A percentile compares a stretch with the other conserved stretches of the same genome.
phyloP scores from a whole-genome alignment of 2,329 filamentous ascomycete species.

The Botrytis fabae region DNA sequence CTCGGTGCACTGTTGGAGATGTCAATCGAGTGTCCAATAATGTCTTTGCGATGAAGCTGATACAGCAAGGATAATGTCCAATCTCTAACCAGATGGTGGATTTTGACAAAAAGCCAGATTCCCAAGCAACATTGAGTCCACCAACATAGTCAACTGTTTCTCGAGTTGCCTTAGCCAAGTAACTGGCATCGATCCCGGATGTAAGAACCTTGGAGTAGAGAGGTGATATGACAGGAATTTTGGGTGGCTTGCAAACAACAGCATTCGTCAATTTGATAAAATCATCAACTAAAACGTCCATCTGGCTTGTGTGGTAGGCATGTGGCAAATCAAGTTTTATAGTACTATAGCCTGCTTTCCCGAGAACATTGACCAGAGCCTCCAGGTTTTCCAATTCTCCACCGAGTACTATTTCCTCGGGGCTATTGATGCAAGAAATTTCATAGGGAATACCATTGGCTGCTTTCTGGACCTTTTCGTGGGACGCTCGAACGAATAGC shows the following conservation, averaged over 20 bases:
- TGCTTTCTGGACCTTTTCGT: slow-evolving; percentile 68
- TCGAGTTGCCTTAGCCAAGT: slow-evolving; percentile 64
- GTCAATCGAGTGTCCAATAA: not conserved
- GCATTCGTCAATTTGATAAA: slow-evolving; percentile 49
- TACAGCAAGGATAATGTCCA: slow-evolving; percentile 4
- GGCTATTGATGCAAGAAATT: slow-evolving; percentile 8
- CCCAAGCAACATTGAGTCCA: slow-evolving; percentile 56
- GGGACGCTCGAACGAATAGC: slow-evolving; percentile 48
- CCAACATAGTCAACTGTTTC: slow-evolving; percentile 64
- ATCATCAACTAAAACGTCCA: slow-evolving; percentile 47
- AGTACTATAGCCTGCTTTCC: slow-evolving; percentile 53
- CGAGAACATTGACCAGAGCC: not conserved
- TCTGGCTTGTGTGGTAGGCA: slow-evolving; percentile 64
- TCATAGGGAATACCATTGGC: not conserved
- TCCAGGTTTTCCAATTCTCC: not conserved
- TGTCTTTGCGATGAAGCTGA: not conserved
- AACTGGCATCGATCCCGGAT: slow-evolving; percentile 55
- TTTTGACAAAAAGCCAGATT: slow-evolving; percentile 58
- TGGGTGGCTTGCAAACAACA: not conserved
- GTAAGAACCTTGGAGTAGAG: not conserved
- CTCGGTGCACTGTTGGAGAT: not conserved
- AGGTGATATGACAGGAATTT: not conserved
- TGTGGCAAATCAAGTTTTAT: slow-evolving; percentile 63
- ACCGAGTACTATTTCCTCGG: slow-evolving; percentile 7
- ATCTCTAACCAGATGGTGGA: slow-evolving; percentile 40